Evolutionary conservation across 805 yeast species (phyloP), one percentile per base, ranked within the genome.

Genomic region (Zygotorulaspora sp.): DNA sequence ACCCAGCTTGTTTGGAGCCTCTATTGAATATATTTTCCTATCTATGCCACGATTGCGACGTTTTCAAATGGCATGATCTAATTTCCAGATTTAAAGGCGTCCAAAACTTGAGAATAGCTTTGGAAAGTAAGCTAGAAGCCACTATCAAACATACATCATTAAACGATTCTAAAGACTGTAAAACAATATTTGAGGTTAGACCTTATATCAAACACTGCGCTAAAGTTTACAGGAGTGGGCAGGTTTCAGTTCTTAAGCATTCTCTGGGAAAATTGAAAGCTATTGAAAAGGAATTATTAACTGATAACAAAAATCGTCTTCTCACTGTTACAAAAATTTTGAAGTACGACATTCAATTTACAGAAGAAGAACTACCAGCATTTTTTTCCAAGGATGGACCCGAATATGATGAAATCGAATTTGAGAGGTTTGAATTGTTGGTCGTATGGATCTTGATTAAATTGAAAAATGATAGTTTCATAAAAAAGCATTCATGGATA

Each of bases 11-110:
- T 17, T 35, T 57, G 17, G 16, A 29, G 2, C 48, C 51, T 19
- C 35, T 67, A 24, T 29, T 64, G 4, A 48, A 56, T n/a, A 32
- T 66, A 15, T 67, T 65, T 40, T 44, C 57, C 6, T 56, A 44
- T 29, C 16, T 65, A 15, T 47, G 47, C 3, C 42, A 53, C 2
- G 71, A 71, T 58, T 75, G 71, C 9, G 36, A 21, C 22, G 12
- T 12, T 4, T 65, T 61, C 34, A 40, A 40, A 1, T 48, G 40
- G 13, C 58, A 65, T 26, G 68, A 74, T 1, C 49, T 75, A 15
- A 66, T 87, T 48, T 70, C 77, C 68, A 65, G 68, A 41, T 59
- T 82, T 8, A 75, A 77, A 15, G 86, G 84, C 0, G 49, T 80
- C 28, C 74, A 77, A 41, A 68, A 71, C 36, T 50, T 81, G 30